Evolutionary conservation across 2,329 filamentous ascomycete genomes (phyloP).

Genomic region (Piedraia hortae): DNA sequence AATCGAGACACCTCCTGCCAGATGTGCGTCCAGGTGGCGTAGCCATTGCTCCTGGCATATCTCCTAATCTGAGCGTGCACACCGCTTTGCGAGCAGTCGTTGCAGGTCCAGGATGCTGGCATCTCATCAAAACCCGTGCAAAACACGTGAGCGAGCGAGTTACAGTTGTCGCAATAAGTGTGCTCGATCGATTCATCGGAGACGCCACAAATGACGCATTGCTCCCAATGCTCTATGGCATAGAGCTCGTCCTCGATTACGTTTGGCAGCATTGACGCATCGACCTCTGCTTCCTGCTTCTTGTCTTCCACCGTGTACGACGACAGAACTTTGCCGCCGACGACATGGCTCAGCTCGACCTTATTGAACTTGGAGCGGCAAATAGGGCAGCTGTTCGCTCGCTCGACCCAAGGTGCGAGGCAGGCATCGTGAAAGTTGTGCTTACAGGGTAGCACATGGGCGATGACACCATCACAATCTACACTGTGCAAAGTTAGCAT

Average conservation of each 20-base stretch:
- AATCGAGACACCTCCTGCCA: slow-evolving; percentile 78
- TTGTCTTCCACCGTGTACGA: slow-evolving; percentile 48
- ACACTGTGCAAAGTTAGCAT: slow-evolving; percentile 6
- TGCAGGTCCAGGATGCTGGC: slow-evolving; percentile 52
- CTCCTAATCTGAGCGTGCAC: slow-evolving; percentile 7
- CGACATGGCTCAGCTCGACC: slow-evolving; percentile 54
- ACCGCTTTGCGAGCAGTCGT: slow-evolving; percentile 31
- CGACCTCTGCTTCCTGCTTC: slow-evolving; percentile 72
- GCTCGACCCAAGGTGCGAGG: slow-evolving; percentile 78
- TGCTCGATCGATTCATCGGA: slow-evolving; percentile 60
- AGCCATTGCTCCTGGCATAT: slow-evolving; percentile 5
- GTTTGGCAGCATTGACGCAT: slow-evolving; percentile 54
- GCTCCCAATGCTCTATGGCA: slow-evolving; percentile 32
- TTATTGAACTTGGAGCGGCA: slow-evolving; percentile 78
- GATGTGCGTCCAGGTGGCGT: slow-evolving; percentile 35
- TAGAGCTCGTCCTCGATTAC: slow-evolving; percentile 35
- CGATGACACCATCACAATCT: slow-evolving; percentile 25
- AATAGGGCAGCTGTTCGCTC: slow-evolving; percentile 93
- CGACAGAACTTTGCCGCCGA: slow-evolving; percentile 34
- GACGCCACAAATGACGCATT: slow-evolving; percentile 63
- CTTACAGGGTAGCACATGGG: slow-evolving; percentile 46
- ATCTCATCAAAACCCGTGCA: slow-evolving; percentile 52
- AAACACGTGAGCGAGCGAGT: slow-evolving; percentile 71
- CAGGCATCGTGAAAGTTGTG: slow-evolving; percentile 85
- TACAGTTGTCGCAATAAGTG: slow-evolving; percentile 75